These are phyloP conservation scores for Gymnopilus dilepis DNA, from an alignment of 768 basidiomycete genomes.

Conservation along the genomic window DNA sequence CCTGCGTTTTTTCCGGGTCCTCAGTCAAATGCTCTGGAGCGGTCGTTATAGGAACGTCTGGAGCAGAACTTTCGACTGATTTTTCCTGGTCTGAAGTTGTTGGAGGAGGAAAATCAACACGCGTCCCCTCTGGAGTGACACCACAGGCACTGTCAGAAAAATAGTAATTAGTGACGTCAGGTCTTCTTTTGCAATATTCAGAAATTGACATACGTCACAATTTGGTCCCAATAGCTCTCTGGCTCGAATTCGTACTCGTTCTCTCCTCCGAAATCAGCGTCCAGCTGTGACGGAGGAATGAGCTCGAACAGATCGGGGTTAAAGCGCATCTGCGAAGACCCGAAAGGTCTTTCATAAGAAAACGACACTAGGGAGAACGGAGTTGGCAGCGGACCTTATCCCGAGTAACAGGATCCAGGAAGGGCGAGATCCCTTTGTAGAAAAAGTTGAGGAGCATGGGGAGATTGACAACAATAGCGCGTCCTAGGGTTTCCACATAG, in stretches of 20 bases:
- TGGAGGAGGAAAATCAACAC: constrained; percentile 33
- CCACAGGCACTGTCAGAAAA: constrained; percentile 51
- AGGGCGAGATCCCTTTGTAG: constrained; percentile 84
- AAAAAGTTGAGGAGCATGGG: constrained; percentile 77
- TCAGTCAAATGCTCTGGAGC: background rate
- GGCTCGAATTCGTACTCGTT: constrained; percentile 77
- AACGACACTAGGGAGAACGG: background rate
- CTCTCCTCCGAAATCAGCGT: constrained; percentile 83
- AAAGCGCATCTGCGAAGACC: constrained; percentile 72
- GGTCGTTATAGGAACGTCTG: background rate
- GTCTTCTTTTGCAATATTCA: background rate
- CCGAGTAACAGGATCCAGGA: constrained; percentile 86
- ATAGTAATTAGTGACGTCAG: constrained; percentile 18
- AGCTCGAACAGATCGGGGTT: constrained; percentile 84
- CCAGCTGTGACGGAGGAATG: constrained; percentile 75
- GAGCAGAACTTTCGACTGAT: background rate
- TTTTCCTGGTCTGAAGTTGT: background rate
- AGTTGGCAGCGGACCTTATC: constrained; percentile 66
- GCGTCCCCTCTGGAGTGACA: constrained; percentile 59
- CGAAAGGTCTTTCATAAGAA: background rate
- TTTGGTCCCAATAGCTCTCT: constrained; percentile 78
- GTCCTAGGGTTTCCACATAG: constrained; percentile 87
- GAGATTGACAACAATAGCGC: constrained; percentile 83
- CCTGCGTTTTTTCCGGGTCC: constrained; percentile 16
- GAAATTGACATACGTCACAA: constrained; percentile 58